Percentiles rank a stretch among this genome's conserved stretches.
Evolutionary conservation across 176 grass and related monocot genomes (phyloP).

Genomic region (Olyra latifolia): DNA sequence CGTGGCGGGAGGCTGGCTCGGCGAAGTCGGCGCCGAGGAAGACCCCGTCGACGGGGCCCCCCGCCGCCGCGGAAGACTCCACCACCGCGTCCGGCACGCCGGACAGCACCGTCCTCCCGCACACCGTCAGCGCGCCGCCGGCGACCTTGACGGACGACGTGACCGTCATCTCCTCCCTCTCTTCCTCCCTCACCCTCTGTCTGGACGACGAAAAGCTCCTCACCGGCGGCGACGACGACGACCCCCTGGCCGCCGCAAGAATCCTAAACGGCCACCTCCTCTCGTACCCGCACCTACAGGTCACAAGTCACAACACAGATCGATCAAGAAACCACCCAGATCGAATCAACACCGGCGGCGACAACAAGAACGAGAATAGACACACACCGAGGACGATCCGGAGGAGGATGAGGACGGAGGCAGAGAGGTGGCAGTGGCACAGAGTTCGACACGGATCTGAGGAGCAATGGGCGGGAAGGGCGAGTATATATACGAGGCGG

Average conservation of each 20-base stretch:
- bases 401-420: neutral
- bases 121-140: conserved; percentile 48
- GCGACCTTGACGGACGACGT: conserved; percentile 53
- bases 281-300: neutral
- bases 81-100: conserved; percentile 55
- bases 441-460: neutral
- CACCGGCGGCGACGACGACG: neutral
- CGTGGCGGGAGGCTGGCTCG: conserved; percentile 45
- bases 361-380: neutral
- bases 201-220: neutral
- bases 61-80: conserved; percentile 52
- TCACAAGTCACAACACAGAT: neutral
- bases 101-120: conserved; percentile 58
- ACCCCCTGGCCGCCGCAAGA: neutral
- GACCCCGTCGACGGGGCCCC: conserved; percentile 65
- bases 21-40: conserved; percentile 72
- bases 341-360: too few species aligned
- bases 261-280: neutral
- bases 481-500: conserved; percentile 41
- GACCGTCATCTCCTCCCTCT: conserved; percentile 65
- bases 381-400: neutral
- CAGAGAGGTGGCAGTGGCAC: neutral
- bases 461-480: conserved; percentile 5
- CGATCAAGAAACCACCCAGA: neutral
- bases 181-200: neutral